Evolutionary conservation across 2,329 filamentous ascomycete genomes (phyloP), one percentile per base, ranked within the genome.

Genomic region (Fusarium dimerum): DNA sequence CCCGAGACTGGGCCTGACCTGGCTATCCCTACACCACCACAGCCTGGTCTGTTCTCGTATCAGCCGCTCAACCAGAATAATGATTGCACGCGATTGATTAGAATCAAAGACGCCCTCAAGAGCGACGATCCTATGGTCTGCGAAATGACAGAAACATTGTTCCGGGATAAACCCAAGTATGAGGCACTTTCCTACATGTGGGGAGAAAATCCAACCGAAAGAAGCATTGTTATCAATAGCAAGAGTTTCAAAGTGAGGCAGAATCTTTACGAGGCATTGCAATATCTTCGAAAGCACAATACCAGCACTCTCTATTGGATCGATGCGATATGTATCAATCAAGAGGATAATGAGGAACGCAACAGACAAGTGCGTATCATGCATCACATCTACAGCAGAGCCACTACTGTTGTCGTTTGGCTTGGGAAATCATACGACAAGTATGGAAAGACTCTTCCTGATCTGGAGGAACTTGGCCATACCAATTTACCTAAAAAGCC

Each of bases 241-340:
- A 17, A 10, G 6, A n/a, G 32, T 3, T 47, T 47, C 17, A 17
- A 17, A 11, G 45, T 40, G 6, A 40, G 32, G 13, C 34, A 47
- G 45, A 47, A 47, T 47, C 45, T 47, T 34, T 7, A 6, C 10
- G 46, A 48, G 32, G 46, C 46, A 6, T 36, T 36, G 46, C 26
- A 26, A 30, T 48, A 34, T 34, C 46, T 48, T n/a, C 39, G 46
- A 16, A 42, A 5, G 12, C 38, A 41, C 38, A 6, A 15, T 10
- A 15, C 46, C 15, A 39, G 32, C 16, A 42, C 20, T 4, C 34
- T 7, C 8, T 48, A 42, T 16, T 47, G 32, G 45, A 47, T 47
- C 40, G 48, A 50, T 30, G 48, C 48, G 12, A 32, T 50, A 41
- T 50, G 48, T 26, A 50, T 52, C 20, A 47, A 48, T 34, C 45